Percentiles rank a stretch among this genome's conserved stretches.
Evolutionary conservation across 1,284 basidiomycete species (phyloP).

Genomic region (Sporisorium reilianum): DNA sequence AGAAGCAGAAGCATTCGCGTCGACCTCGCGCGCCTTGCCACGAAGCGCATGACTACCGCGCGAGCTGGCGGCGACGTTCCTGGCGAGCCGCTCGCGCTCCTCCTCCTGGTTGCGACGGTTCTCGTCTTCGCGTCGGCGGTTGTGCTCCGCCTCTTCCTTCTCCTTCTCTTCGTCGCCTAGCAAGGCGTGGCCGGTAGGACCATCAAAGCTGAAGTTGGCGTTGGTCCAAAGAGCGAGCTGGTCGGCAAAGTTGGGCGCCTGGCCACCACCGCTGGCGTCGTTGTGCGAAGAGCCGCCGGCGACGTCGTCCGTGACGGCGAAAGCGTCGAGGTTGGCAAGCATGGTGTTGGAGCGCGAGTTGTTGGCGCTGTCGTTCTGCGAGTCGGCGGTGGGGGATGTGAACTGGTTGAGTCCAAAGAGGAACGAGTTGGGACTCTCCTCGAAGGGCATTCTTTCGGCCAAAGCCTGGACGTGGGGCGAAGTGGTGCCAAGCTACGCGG

Average conservation of each 20-base stretch:
- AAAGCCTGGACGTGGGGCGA: constrained; percentile 7
- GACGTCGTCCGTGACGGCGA: constrained; percentile 43
- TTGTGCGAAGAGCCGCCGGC: constrained; percentile 28
- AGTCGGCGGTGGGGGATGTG: constrained; percentile 46
- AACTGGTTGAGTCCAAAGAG: constrained; percentile 64
- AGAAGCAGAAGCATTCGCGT: constrained; percentile 22
- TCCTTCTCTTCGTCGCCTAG: constrained; percentile 68
- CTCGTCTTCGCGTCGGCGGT: constrained; percentile 52
- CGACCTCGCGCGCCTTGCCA: constrained; percentile 45
- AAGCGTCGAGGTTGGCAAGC: constrained; percentile 54
- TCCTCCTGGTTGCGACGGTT: constrained; percentile 56
- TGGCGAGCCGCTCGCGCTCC: constrained; percentile 46
- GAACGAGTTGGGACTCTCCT: constrained; percentile 61
- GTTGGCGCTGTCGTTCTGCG: constrained; percentile 32
- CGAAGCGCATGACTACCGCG: constrained; percentile 43
- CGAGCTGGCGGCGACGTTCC: constrained; percentile 54
- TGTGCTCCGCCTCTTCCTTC: constrained; percentile 60
- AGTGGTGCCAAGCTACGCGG: not conserved
- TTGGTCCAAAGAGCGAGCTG: constrained; percentile 69
- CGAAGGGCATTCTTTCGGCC: constrained; percentile 49
- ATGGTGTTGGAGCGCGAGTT: constrained; percentile 46
- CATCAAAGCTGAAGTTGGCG: constrained; percentile 68
- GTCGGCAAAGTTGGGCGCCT: constrained; percentile 63
- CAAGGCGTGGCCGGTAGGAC: constrained; percentile 67
- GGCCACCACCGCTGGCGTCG: constrained; percentile 31